These are phyloP conservation scores for Phytophthora pluvialis DNA, from an alignment of 352 stramenopile genomes.

Conservation along the genomic window DNA sequence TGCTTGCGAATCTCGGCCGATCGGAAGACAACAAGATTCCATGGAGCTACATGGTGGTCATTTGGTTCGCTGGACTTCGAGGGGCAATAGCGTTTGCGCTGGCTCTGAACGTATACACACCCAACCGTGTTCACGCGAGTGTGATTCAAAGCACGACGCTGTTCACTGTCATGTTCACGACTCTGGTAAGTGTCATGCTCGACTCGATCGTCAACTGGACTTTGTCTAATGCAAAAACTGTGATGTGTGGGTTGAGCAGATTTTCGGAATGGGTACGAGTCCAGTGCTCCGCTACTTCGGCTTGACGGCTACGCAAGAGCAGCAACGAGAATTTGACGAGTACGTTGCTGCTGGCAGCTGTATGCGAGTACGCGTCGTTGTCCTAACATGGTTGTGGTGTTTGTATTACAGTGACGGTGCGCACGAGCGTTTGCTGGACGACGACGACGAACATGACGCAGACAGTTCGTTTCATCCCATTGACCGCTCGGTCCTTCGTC, in stretches of 20 bases:
- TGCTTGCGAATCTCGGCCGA: conserved; percentile 72
- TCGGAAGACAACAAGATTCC: conserved; percentile 69
- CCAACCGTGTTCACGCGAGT: conserved; percentile 56
- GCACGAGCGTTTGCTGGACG: conserved; percentile 60
- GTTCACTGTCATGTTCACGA: conserved; percentile 87
- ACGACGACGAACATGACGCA: conserved; percentile 59
- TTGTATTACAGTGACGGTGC: conserved; percentile 42
- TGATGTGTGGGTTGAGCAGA: conserved; percentile 31
- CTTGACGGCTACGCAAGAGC: conserved; percentile 50
- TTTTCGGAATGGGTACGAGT: conserved; percentile 81
- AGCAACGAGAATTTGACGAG: conserved; percentile 54
- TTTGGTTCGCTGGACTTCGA: conserved; percentile 93
- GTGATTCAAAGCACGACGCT: conserved; percentile 83
- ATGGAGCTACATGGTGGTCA: conserved; percentile 83
- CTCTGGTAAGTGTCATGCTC: conserved; percentile 47
- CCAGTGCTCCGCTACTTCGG: conserved; percentile 65
- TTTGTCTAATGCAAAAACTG: conserved; percentile 7
- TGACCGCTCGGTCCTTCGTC: conserved; percentile 34
- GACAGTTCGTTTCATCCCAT: conserved; percentile 56
- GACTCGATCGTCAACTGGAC: background rate
- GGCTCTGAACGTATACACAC: conserved; percentile 72
- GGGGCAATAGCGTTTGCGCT: conserved; percentile 94
- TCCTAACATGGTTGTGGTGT: conserved; percentile 4
- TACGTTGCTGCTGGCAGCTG: conserved; percentile 32
- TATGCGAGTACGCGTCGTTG: background rate